These are phyloP conservation scores for Boletus insuetus DNA, from an alignment of 768 basidiomycete species.

Conservation along the genomic window DNA sequence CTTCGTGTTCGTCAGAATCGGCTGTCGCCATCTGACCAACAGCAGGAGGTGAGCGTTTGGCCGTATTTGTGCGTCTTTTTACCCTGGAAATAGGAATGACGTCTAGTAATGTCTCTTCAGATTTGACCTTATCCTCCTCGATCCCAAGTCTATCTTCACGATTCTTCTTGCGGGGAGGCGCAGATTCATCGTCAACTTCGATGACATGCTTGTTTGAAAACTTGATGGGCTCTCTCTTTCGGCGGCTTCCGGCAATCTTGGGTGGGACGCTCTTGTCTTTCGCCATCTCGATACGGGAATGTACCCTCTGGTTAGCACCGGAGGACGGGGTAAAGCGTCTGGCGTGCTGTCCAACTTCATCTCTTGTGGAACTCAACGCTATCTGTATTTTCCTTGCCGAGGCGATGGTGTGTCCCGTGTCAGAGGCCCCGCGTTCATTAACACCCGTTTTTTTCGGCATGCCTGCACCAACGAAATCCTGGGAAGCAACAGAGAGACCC, in stretches of 20 bases:
- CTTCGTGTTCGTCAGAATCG: constrained; percentile 35
- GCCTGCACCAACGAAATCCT: background rate
- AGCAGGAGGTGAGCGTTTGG: constrained; percentile 31
- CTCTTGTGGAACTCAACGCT: background rate
- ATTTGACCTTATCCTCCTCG: background rate
- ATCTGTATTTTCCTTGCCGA: background rate
- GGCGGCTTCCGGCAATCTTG: constrained; percentile 24
- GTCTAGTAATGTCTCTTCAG: background rate
- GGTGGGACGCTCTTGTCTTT: constrained; percentile 1
- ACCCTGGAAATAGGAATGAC: constrained; percentile 7
- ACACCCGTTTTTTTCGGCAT: background rate
- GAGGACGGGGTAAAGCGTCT: background rate
- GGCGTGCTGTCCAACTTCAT: background rate
- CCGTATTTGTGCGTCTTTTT: constrained; percentile 36
- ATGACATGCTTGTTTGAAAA: background rate
- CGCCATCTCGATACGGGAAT: background rate
- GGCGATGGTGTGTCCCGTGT: background rate
- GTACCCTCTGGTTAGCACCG: background rate
- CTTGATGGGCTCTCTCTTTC: constrained; percentile 23
- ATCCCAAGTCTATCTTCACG: constrained; percentile 6
- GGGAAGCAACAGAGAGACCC: background rate
- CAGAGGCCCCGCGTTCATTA: background rate
- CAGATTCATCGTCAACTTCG: constrained; percentile 15
- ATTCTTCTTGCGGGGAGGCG: constrained; percentile 20
- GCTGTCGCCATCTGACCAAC: constrained; percentile 7